Base-by-base conservation (phyloP, 2,329 filamentous ascomycete genomes). In the Pseudopithomyces maydicus region DNA sequence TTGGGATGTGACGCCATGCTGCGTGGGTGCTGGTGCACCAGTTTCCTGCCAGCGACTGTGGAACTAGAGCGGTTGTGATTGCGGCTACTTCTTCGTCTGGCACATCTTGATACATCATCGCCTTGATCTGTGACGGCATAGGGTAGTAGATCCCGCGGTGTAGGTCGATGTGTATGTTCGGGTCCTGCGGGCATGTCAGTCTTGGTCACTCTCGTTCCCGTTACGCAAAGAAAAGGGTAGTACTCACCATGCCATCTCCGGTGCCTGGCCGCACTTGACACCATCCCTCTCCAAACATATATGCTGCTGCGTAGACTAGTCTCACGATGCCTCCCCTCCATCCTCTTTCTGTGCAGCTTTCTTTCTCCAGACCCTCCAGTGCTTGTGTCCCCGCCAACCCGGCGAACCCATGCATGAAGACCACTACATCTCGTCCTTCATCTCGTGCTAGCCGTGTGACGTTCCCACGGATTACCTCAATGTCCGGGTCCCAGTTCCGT, bases 1-100 rank as follows among this genome's bases (percentile, higher is more conserved):
- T 59, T 1, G 54, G 51, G 19, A 62, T 57, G 41, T 38, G 39
- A n/a, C 54, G 42, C 59, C 59, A 62, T 8, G 59, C 59, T 6
- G 57, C 57, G 52, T 47, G 54, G 7, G 43, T 52, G 11, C 54
- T 62, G 26, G 54, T 53, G n/a, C 52, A 36, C 44, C 47, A 59
- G 17, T 54, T 57, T 3, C 35, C n/a, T 17, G 20, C 47, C 5
- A 62, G 36, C 29, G 53, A 57, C 22, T 59, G 59, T 26, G 56
- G 53, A 1, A 41, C 33, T 8, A 62, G 47, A 10, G 23, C 33
- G 22, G 49, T 41, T 1, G 33, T 26, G 4, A 58, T 38, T 26
- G 52, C 52, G 1, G 32, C 36, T 29, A 52, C 42, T 14, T 44
- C 39, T 10, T 29, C 32, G n/a, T 58, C 55, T 15, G 29, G 15